Evolutionary conservation across 1,139 yeast species (phyloP), one percentile per base, ranked within the genome.

Genomic region (Sugiyamaella xylanicola): DNA sequence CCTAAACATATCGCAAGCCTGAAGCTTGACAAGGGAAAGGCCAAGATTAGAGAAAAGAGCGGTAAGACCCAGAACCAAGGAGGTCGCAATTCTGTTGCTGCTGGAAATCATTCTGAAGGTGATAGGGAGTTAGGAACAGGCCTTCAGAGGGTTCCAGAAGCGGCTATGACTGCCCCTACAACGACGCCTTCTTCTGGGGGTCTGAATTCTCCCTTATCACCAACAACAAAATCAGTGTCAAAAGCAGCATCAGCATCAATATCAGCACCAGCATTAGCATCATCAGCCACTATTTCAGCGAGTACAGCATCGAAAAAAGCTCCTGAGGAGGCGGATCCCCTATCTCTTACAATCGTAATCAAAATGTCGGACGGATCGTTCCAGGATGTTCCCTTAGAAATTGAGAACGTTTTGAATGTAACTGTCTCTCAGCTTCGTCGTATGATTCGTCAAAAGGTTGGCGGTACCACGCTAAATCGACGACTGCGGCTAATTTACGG

Each of bases 401-500:
- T 76, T 0, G 67, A 74, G 11, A 68, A 72, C 49, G 63, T 78
- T 2, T 61, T 71, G 1, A 70, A 70, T 25, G 66, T 79, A 0
- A 73, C 76, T 0, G 77, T 81, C 1, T 65, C 72, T 11, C 74
- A 75, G 69, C 63, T 84, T 19, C 73, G 85, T 54, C 67, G 68
- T 41, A 73, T 72, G 59, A 81, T 83, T 40, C 61, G 71, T 1
- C 57, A 58, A n/a, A 52, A 54, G 5, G 65, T 48, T 0, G 70
- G 73, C 1, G 73, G 78, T 17, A 69, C 75, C 0, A 71, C 51
- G 4, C 58, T 60, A 2, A 77, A 74, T 47, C 77, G 81, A 56
- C 73, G 96, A 61, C 74, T 91, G 52, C 77, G 90, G 61, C 79
- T 91, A 61, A 86, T 91, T 41, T 82, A 86, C 65, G 83, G 82